These are phyloP conservation scores for Leucaena leucocephala DNA, from an alignment of 306 rosid species.

Conservation along the genomic window DNA sequence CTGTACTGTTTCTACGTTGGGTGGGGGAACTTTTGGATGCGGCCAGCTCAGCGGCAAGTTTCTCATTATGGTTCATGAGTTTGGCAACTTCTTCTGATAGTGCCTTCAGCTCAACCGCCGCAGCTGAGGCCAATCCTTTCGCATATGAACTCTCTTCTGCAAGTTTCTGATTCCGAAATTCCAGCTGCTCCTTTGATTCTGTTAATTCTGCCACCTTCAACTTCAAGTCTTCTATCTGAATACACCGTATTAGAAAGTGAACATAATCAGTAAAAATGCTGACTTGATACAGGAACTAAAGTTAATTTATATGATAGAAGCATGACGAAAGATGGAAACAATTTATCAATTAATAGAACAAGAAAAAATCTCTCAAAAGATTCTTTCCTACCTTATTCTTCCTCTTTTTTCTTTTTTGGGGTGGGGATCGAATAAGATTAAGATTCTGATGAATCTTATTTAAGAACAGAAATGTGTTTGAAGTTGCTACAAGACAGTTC, in stretches of 20 bases:
- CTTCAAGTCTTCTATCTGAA: constrained; percentile 73
- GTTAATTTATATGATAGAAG: background rate
- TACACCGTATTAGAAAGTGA: constrained; percentile 47
- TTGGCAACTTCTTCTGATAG: constrained; percentile 95
- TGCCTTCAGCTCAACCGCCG: constrained; percentile 99
- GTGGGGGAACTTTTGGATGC: constrained; percentile 71
- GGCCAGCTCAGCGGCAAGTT: constrained; percentile 70
- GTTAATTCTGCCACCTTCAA: constrained; percentile 64
- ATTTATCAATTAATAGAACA: constrained; percentile 14
- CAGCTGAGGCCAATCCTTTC: constrained; percentile 97
- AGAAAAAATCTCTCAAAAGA: background rate
- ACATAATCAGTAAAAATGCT: constrained; percentile 30
- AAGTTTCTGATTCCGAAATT: constrained; percentile 76
- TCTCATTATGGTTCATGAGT: constrained; percentile 90
- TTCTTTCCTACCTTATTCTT: background rate
- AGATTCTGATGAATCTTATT: background rate
- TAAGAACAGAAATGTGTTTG: background rate
- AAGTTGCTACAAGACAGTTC: background rate
- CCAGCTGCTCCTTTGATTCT: constrained; percentile 76
- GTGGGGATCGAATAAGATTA: too few relatives aligned
- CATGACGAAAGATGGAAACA: constrained; percentile 22
- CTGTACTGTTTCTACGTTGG: constrained; percentile 59
- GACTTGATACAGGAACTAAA: background rate
- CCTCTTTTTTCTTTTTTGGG: background rate
- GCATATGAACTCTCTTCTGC: constrained; percentile 98